Percentiles rank a stretch among this genome's conserved stretches.
Conservation (phyloP, 305 asterid genomes). For the Salvia sclarea region DNA sequence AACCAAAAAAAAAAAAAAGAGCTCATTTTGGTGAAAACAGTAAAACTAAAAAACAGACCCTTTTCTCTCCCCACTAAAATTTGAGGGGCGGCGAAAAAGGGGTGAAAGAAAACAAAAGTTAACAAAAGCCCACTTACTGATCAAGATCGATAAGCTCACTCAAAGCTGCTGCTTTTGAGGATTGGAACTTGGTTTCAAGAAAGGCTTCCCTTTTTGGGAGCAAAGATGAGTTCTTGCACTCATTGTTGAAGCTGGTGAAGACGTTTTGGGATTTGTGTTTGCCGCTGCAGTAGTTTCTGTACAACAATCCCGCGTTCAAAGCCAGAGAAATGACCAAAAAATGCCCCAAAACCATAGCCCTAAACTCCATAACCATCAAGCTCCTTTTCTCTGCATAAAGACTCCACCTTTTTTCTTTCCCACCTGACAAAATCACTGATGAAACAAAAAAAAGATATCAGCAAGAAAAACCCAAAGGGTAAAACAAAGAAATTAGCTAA, state of each 20-base stretch:
- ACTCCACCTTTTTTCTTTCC: background rate
- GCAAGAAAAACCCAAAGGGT: constrained; percentile 1
- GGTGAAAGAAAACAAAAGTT: background rate
- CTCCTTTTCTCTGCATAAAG: background rate
- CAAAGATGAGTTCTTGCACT: constrained; percentile 43
- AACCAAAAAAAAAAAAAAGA: no score
- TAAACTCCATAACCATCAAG: constrained; percentile 38
- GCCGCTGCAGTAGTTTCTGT: constrained; percentile 56
- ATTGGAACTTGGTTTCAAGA: constrained; percentile 34
- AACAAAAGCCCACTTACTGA: constrained; percentile 67
- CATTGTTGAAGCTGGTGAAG: constrained; percentile 39
- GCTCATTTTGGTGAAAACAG: constrained; percentile 14
- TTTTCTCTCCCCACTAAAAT: constrained; percentile 16
- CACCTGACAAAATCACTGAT: constrained; percentile 11
- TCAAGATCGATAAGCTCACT: constrained; percentile 67
- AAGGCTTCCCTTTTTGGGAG: constrained; percentile 33
- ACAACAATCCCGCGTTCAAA: constrained; percentile 62
- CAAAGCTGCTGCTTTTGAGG: constrained; percentile 27
- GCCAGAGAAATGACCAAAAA: constrained; percentile 73
- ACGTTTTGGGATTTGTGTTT: constrained; percentile 41
- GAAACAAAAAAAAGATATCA: background rate
- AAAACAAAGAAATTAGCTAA: constrained; percentile 8
- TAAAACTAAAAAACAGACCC: constrained; percentile 14
- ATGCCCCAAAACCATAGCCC: constrained; percentile 53
- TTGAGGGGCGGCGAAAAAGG: constrained; percentile 6